Conservation (phyloP, 768 basidiomycete genomes). For the Tricholomella constricta region DNA sequence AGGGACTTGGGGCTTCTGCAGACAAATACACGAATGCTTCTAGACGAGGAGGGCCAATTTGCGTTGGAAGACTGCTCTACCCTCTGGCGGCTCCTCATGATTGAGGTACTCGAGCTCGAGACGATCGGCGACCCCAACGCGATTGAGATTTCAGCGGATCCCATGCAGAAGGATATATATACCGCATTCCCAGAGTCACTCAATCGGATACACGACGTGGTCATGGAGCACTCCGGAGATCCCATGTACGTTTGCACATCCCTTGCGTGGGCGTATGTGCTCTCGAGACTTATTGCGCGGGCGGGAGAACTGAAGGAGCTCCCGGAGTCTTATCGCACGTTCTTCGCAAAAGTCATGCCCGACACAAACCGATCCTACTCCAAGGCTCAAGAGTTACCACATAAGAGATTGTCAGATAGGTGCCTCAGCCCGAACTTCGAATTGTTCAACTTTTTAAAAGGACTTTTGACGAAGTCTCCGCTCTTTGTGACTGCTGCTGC, state of each 20-base stretch:
- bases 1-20: conserved; percentile 69
- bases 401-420: conserved; percentile 58
- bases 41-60: conserved; percentile 74
- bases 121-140: conserved; percentile 53
- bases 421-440: conserved; percentile 61
- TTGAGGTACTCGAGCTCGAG: conserved; percentile 84
- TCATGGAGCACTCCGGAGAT: conserved; percentile 57
- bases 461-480: conserved; percentile 67
- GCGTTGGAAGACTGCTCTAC: conserved; percentile 68
- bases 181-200: conserved; percentile 64
- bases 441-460: conserved; percentile 57
- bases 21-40: conserved; percentile 59
- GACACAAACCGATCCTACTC: conserved; percentile 41
- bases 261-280: conserved; percentile 83
- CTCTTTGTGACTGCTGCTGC: conserved; percentile 75
- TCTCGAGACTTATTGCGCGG: conserved; percentile 59
- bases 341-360: conserved; percentile 56
- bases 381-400: conserved; percentile 59
- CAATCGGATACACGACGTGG: conserved; percentile 65
- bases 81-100: conserved; percentile 75
- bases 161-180: conserved; percentile 53
- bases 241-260: conserved; percentile 69
- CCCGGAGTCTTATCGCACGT: conserved; percentile 53
- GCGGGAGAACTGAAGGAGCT: conserved; percentile 50
- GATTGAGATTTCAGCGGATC: conserved; percentile 54